phyloP scores from a whole-genome alignment of 371 early-diverging fungal genomes.

The Mortierella sp. region DNA sequence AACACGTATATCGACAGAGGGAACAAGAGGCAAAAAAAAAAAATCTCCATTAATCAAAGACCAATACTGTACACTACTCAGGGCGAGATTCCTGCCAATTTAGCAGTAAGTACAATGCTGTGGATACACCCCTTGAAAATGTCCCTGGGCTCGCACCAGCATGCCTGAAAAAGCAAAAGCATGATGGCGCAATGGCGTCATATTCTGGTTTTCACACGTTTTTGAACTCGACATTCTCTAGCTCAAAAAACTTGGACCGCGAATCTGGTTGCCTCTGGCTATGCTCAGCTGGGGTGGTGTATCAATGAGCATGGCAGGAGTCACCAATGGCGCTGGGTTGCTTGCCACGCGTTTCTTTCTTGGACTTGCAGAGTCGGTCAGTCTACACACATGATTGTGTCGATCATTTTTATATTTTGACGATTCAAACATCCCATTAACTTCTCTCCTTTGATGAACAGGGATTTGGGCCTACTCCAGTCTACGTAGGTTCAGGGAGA shows the following conservation, averaged over 20 bases:
- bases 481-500: conserved; percentile 25
- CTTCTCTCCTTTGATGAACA: too few relatives aligned
- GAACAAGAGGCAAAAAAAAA: too few relatives aligned
- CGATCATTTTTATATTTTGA: too few relatives aligned
- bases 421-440: too few relatives aligned
- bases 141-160: too few relatives aligned
- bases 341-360: conserved; percentile 73
- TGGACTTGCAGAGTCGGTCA: conserved; percentile 66
- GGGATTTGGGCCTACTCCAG: conserved; percentile 33
- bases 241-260: conserved; percentile 58
- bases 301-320: conserved; percentile 69
- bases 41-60: conserved; percentile 16
- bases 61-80: background rate
- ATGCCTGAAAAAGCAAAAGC: too few relatives aligned
- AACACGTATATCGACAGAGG: too few relatives aligned
- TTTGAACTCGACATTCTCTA: too few relatives aligned
- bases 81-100: conserved; percentile 35
- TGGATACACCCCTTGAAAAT: background rate
- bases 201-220: too few relatives aligned
- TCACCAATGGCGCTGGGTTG: conserved; percentile 60
- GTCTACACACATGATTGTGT: too few relatives aligned
- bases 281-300: conserved; percentile 74
- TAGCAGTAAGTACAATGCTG: conserved; percentile 15
- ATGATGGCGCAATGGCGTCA: too few relatives aligned
- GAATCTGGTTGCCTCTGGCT: conserved; percentile 68